Base-by-base conservation (phyloP, 371 early-diverging fungal species). In the Mucor mucedo region DNA sequence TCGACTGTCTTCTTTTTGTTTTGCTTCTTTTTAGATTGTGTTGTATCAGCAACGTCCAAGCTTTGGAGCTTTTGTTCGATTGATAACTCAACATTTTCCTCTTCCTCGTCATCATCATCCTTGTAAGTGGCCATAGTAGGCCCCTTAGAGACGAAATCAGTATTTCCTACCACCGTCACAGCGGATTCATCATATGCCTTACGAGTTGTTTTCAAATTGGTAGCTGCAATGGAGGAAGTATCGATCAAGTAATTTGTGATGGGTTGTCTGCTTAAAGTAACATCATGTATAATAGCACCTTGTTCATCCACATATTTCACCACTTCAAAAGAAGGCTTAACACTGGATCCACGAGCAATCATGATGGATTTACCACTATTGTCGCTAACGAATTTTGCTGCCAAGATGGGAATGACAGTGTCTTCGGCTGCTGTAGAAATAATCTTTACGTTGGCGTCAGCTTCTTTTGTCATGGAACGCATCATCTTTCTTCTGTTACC, bases 251-350 rank as follows among this genome's bases (percentile, higher is more conserved):
- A 78, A 32, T 86, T 88, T 13, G 75, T 79, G 21, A 80, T 73
- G 6, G 73, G 82, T 55, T 84, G 78, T 66, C 88, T 72, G n/a
- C 70, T 72, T 64, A 86, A 60, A 13, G 69, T 62, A 48, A 86
- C 61, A 10, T 82, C 78, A 42, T 71, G 72, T 32, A 73, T 16
- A 66, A 76, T 58, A 21, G 70, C 73, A 32, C 71, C 74, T 30
- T 69, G 69, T 33, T 73, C 70, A 28, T 67, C 60, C 2, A 70
- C 69, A 55, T 68, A 72, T 16, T 61, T 70, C 35, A 93, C 77
- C 33, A 83, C 85, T 71, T 94, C 94, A 68, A 94, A 91, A 0
- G 82, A 76, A 4, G 92, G 92, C 62, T 88, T 86, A 39, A 92
- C 71, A 30, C 84, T 80, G 14, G 82, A 84, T 42, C 93, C 93